Evolutionary conservation across 805 yeast genomes (phyloP).

Genomic region (Yarrowia phangngaensis): DNA sequence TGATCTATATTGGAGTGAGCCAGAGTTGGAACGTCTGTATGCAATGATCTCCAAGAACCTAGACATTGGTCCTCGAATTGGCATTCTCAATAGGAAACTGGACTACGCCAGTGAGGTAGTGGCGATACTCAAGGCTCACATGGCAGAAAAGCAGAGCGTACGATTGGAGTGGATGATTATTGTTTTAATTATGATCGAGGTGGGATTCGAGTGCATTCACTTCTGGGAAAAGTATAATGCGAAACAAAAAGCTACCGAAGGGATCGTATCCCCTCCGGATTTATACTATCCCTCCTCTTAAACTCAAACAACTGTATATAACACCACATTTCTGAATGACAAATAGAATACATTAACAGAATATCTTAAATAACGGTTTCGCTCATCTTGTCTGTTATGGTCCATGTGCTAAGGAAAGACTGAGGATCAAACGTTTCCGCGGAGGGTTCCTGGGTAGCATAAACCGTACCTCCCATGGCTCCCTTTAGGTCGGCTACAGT

Average conservation of each 20-base stretch:
- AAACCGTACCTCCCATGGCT: constrained; percentile 12
- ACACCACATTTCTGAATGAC: not conserved
- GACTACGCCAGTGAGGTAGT: constrained; percentile 91
- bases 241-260: not conserved
- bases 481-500: constrained; percentile 25
- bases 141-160: constrained; percentile 71
- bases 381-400: constrained; percentile 3
- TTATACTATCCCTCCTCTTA: constrained; percentile 1
- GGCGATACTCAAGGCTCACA: constrained; percentile 65
- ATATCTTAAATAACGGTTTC: not conserved
- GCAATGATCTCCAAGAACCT: constrained; percentile 63
- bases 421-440: constrained; percentile 22
- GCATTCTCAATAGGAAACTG: constrained; percentile 74
- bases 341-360: too few relatives aligned
- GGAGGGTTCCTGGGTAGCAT: constrained; percentile 20
- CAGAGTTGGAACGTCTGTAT: constrained; percentile 73
- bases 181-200: constrained; percentile 76
- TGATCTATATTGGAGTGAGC: constrained; percentile 90
- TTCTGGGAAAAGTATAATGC: constrained; percentile 39
- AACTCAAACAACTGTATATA: not conserved
- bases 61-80: constrained; percentile 73
- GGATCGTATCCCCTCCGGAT: not conserved
- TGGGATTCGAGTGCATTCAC: constrained; percentile 72
- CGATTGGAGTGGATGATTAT: constrained; percentile 87
- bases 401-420: constrained; percentile 24